phyloP scores from a whole-genome alignment of 306 rosid species.

The Styphnolobium japonicum region DNA sequence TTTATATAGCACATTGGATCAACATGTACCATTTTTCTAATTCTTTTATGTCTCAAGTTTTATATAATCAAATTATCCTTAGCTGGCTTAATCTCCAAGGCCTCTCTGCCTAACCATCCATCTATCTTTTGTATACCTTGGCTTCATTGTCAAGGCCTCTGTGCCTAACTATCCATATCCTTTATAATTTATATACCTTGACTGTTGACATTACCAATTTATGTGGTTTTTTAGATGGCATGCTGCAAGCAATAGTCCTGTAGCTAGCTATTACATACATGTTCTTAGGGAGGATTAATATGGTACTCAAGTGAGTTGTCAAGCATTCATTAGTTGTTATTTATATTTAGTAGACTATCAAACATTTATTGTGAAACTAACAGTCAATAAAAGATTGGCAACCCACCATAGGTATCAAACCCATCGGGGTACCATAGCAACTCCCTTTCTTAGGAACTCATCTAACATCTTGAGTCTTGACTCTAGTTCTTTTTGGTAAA shows the following conservation, averaged over 20 bases:
- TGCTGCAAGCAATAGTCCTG: neutral
- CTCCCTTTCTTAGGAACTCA: too few species aligned
- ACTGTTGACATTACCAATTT: neutral
- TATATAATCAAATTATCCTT: neutral
- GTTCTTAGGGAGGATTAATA: constrained; percentile 1
- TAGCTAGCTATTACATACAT: neutral
- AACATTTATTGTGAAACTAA: too few species aligned
- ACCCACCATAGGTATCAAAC: too few species aligned
- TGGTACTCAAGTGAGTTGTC: too few species aligned
- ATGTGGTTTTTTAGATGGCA: neutral
- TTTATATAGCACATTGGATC: neutral
- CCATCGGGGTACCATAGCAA: too few species aligned
- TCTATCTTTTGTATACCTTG: neutral
- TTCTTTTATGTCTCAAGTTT: constrained; percentile 4
- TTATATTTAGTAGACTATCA: too few species aligned
- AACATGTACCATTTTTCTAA: neutral
- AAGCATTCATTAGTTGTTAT: too few species aligned
- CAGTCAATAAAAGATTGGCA: too few species aligned
- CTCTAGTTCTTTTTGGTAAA: constrained; percentile 7
- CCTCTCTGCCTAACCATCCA: neutral
- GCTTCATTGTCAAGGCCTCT: neutral
- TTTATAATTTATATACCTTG: neutral
- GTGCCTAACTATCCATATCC: neutral
- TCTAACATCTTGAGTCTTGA: too few species aligned
- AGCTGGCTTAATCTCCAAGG: neutral